Conservation (phyloP, 805 yeast genomes). For the Peterozyma toletana region DNA sequence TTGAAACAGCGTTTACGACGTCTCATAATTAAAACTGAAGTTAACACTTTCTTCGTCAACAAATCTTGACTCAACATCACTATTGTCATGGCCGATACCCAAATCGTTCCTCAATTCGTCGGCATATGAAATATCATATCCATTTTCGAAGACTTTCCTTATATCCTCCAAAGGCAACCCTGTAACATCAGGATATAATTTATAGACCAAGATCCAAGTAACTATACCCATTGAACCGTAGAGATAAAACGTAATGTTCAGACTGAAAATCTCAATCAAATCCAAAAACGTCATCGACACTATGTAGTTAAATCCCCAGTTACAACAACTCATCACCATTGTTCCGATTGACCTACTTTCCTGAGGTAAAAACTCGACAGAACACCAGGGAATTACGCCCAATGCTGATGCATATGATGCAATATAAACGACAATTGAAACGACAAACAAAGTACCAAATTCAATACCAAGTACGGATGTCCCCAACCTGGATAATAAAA, state of each 20-base stretch:
- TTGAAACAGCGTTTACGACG: too few relatives aligned
- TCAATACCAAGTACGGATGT: not conserved
- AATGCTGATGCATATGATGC: conserved; percentile 32
- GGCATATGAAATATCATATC: conserved; percentile 19
- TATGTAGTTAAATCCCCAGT: conserved; percentile 31
- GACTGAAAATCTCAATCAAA: conserved; percentile 20
- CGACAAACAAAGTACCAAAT: conserved; percentile 14
- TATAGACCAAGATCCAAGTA: conserved; percentile 31
- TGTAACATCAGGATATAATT: conserved; percentile 36
- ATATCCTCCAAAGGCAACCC: conserved; percentile 36
- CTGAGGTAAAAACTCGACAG: conserved; percentile 35
- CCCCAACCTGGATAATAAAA: not conserved
- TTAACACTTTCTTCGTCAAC: too few relatives aligned
- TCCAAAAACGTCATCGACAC: conserved; percentile 29
- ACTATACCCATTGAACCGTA: conserved; percentile 24
- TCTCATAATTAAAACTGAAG: too few relatives aligned
- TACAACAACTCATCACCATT: conserved; percentile 31
- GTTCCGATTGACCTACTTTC: conserved; percentile 34
- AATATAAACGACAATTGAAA: conserved; percentile 27
- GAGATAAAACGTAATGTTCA: conserved; percentile 24
- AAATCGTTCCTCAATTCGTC: conserved; percentile 8
- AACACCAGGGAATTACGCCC: conserved; percentile 38
- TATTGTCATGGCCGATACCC: conserved; percentile 7
- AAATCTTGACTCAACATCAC: not conserved
- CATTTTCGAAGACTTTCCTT: conserved; percentile 29